A percentile compares a stretch with the other conserved stretches of the same genome.
phyloP scores from a whole-genome alignment of 805 yeast genomes.

The Candida silvicultrix region DNA sequence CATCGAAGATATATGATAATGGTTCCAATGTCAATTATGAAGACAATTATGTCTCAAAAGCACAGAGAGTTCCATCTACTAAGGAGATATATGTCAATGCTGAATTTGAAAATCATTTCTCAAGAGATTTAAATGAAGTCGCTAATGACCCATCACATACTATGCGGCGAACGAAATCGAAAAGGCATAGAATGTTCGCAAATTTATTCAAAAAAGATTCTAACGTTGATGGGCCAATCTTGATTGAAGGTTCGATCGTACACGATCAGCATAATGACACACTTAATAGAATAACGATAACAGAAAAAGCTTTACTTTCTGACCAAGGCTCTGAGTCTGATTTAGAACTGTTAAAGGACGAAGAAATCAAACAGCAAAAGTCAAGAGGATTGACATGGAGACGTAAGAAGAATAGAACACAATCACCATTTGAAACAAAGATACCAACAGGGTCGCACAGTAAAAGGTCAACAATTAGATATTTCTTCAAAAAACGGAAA shows the following conservation, averaged over 20 bases:
- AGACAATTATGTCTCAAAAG: constrained; percentile 4
- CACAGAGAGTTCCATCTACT: constrained; percentile 7
- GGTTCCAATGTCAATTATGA: background rate
- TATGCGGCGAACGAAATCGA: background rate
- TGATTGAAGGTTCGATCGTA: too few relatives aligned
- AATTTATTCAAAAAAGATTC: background rate
- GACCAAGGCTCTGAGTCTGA: background rate
- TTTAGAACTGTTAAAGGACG: background rate
- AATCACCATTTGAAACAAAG: background rate
- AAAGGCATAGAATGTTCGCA: background rate
- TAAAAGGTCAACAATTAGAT: too few relatives aligned
- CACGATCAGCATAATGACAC: too few relatives aligned
- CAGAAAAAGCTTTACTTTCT: background rate
- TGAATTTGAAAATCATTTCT: constrained; percentile 2
- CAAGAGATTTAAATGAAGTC: background rate
- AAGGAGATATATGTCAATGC: constrained; percentile 1
- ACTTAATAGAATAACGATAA: too few relatives aligned
- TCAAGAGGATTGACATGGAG: background rate
- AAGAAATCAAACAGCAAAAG: background rate
- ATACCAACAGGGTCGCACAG: background rate
- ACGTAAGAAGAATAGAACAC: background rate
- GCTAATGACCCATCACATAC: background rate
- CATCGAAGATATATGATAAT: background rate
- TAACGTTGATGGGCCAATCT: background rate
- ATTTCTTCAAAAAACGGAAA: too few relatives aligned